These are phyloP conservation scores for Pulicaria dysenterica DNA, from an alignment of 129 eudicot genomes.

Conservation along the genomic window DNA sequence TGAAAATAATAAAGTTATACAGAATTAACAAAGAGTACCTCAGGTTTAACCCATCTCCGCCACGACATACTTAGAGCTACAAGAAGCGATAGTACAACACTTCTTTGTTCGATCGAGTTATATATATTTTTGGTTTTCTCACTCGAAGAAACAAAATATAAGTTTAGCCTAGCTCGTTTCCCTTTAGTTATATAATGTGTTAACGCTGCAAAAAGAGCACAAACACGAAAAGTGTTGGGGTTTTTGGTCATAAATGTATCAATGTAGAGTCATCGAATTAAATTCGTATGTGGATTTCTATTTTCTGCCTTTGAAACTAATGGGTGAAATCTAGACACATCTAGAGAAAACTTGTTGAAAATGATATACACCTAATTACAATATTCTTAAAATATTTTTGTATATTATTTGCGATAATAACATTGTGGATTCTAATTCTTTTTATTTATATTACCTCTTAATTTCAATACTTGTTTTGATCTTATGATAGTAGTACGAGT, in stretches of 20 bases:
- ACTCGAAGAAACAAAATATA: not conserved
- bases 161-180: not conserved
- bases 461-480: too few relatives aligned
- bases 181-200: not conserved
- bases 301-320: constrained; percentile 17
- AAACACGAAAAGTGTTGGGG: constrained; percentile 7
- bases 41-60: constrained; percentile 49
- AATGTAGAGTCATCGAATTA: constrained; percentile 13
- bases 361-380: not conserved
- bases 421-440: too few relatives aligned
- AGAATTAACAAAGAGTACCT: constrained; percentile 27
- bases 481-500: too few relatives aligned
- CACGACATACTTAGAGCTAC: constrained; percentile 28
- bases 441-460: too few relatives aligned
- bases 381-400: not conserved
- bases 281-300: constrained; percentile 18
- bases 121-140: not conserved
- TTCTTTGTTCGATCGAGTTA: not conserved
- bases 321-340: constrained; percentile 31
- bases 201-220: not conserved
- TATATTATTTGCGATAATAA: too few relatives aligned
- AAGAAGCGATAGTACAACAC: not conserved
- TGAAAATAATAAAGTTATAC: not conserved
- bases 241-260: constrained; percentile 10
- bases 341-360: constrained; percentile 20